Percentiles rank a stretch among this genome's conserved stretches.
These are phyloP conservation scores for Pseudogymnoascus sp. DNA, from an alignment of 2,329 filamentous ascomycete genomes.

Conservation along the genomic window DNA sequence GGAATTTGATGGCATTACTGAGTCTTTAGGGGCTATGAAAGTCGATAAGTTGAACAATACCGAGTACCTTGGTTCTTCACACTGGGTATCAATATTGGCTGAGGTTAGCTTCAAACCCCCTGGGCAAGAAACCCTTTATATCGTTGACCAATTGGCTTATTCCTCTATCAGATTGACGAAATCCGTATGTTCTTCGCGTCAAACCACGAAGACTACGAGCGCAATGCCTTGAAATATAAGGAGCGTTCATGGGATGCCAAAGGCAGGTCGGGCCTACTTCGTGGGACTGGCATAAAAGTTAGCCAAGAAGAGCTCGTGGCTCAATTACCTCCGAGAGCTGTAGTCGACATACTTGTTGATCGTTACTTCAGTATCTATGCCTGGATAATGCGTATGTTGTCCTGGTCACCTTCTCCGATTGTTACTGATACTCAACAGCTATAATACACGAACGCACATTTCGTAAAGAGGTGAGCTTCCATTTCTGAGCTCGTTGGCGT, in stretches of 20 bases:
- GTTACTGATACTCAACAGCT: slow-evolving; percentile 10
- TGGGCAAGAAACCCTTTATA: background rate
- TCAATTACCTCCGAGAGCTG: slow-evolving; percentile 4
- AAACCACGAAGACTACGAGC: slow-evolving; percentile 13
- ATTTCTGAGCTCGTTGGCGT: background rate
- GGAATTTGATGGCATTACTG: slow-evolving; percentile 12
- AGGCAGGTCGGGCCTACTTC: slow-evolving; percentile 13
- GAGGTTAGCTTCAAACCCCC: slow-evolving; percentile 8
- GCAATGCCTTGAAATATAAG: slow-evolving; percentile 8
- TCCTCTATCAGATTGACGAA: slow-evolving; percentile 14
- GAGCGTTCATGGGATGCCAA: background rate
- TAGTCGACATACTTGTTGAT: slow-evolving; percentile 13
- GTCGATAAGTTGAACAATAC: slow-evolving; percentile 13
- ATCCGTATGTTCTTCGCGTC: slow-evolving; percentile 10
- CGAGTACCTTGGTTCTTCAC: slow-evolving; percentile 12
- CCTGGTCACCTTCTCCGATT: background rate
- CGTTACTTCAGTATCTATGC: slow-evolving; percentile 12
- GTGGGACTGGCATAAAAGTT: slow-evolving; percentile 3
- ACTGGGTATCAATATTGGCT: slow-evolving; percentile 17
- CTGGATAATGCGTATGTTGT: slow-evolving; percentile 4
- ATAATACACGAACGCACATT: slow-evolving; percentile 16
- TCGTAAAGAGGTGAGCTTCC: slow-evolving; percentile 13
- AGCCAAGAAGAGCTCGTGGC: slow-evolving; percentile 14
- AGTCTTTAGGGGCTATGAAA: slow-evolving; percentile 15
- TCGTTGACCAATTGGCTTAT: background rate